phyloP scores from a whole-genome alignment of 1,284 basidiomycete genomes.

The Cryptococcus sp. region DNA sequence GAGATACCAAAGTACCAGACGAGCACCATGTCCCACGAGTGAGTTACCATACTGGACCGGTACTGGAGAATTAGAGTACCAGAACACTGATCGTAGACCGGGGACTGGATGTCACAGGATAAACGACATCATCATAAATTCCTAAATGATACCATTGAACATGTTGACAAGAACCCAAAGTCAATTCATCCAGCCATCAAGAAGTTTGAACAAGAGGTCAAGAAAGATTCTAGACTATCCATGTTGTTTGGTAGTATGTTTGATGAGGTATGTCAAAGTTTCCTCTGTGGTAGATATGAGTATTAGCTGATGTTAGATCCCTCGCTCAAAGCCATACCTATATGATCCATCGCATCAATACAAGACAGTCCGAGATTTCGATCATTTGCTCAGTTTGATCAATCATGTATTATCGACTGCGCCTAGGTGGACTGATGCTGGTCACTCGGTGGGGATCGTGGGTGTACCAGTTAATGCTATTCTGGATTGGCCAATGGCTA shows the following conservation, averaged over 20 bases:
- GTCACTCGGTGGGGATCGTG: constrained; percentile 44
- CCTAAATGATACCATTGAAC: constrained; percentile 30
- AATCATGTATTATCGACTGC: constrained; percentile 50
- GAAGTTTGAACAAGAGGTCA: constrained; percentile 50
- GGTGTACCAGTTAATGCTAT: constrained; percentile 52
- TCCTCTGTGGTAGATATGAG: not conserved
- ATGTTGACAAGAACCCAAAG: constrained; percentile 38
- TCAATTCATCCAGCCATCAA: constrained; percentile 44
- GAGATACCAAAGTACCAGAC: constrained; percentile 19
- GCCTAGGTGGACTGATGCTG: constrained; percentile 46
- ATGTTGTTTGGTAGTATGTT: constrained; percentile 51
- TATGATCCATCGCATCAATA: constrained; percentile 31
- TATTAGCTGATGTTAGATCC: constrained; percentile 19
- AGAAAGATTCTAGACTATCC: constrained; percentile 47
- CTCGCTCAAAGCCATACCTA: constrained; percentile 30
- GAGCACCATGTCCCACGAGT: constrained; percentile 37
- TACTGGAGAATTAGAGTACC: not conserved
- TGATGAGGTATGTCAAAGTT: constrained; percentile 28
- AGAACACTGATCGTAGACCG: constrained; percentile 19
- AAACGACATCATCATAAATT: constrained; percentile 42
- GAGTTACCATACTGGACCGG: constrained; percentile 1
- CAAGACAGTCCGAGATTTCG: constrained; percentile 50
- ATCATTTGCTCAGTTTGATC: constrained; percentile 51
- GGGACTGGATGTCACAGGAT: constrained; percentile 42
- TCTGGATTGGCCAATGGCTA: constrained; percentile 54